Conservation (phyloP, 2,329 filamentous ascomycete species). For the Ceratocystis smalleyi region DNA sequence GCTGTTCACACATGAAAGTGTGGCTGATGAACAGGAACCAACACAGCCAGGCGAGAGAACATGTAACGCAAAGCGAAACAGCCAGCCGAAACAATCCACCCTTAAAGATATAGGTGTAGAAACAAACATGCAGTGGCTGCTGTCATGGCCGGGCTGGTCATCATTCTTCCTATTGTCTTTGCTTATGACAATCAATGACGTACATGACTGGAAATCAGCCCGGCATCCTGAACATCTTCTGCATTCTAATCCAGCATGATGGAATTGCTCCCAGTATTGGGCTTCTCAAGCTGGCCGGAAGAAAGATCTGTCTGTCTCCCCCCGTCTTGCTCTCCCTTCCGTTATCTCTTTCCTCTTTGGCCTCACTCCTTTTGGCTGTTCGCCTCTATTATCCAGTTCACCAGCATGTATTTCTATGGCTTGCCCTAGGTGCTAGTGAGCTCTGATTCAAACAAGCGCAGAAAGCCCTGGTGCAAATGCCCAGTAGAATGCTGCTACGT, state of each 20-base stretch:
- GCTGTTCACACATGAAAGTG: background rate
- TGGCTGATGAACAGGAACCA: background rate
- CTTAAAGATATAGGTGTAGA: background rate
- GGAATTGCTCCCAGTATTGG: background rate
- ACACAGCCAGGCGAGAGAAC: background rate
- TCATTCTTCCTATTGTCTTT: background rate
- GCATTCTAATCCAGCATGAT: background rate
- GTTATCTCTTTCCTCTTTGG: background rate
- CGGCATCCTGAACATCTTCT: background rate
- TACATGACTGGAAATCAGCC: background rate
- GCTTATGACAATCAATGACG: background rate
- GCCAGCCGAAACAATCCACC: background rate
- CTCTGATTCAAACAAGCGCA: background rate
- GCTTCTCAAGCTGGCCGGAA: background rate
- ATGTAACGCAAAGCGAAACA: background rate
- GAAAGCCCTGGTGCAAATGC: background rate
- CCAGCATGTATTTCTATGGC: background rate
- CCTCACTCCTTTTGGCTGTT: background rate
- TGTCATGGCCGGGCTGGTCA: background rate
- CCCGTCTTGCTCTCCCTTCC: background rate
- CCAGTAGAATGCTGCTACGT: background rate
- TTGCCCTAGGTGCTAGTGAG: background rate
- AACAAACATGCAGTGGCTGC: background rate
- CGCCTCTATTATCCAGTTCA: background rate
- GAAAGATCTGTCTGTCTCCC: background rate